Percentiles rank a stretch among this genome's conserved stretches.
These are phyloP conservation scores for Stachybotrys echinatus DNA, from an alignment of 2,329 filamentous ascomycete genomes.

Conservation along the genomic window DNA sequence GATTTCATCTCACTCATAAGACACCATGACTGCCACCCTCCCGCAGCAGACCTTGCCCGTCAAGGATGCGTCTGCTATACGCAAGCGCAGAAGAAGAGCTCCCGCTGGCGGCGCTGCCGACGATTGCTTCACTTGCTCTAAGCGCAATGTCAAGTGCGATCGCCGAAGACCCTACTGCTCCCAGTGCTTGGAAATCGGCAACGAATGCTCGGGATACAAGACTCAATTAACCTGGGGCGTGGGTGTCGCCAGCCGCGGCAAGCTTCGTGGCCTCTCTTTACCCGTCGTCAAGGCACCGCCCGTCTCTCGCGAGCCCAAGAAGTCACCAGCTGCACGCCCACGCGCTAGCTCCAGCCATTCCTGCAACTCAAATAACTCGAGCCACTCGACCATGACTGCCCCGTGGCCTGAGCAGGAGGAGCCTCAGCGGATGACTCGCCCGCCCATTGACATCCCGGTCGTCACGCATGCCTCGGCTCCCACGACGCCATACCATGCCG, in stretches of 20 bases:
- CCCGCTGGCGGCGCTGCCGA: constrained; percentile 84
- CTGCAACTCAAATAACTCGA: constrained; percentile 19
- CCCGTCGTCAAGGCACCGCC: constrained; percentile 58
- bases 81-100: constrained; percentile 80
- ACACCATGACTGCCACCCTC: constrained; percentile 44
- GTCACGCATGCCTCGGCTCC: constrained; percentile 32
- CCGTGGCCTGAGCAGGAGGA: constrained; percentile 26
- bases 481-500: constrained; percentile 29
- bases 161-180: constrained; percentile 90
- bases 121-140: constrained; percentile 92
- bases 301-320: constrained; percentile 45
- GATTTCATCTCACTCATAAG: neutral
- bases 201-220: constrained; percentile 93
- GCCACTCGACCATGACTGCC: constrained; percentile 26
- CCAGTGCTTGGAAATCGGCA: constrained; percentile 85
- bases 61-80: constrained; percentile 47
- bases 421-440: constrained; percentile 20
- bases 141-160: constrained; percentile 81
- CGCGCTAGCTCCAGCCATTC: constrained; percentile 29
- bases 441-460: constrained; percentile 29
- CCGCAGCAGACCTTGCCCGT: constrained; percentile 35
- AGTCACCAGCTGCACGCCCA: constrained; percentile 34
- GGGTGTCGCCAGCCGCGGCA: constrained; percentile 90
- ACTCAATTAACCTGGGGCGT: constrained; percentile 96
- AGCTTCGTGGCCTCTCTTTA: constrained; percentile 82